Percentiles rank a stretch among this genome's conserved stretches.
Evolutionary conservation across 768 basidiomycete genomes (phyloP).

Genomic region (Lanmaoa rubissima): DNA sequence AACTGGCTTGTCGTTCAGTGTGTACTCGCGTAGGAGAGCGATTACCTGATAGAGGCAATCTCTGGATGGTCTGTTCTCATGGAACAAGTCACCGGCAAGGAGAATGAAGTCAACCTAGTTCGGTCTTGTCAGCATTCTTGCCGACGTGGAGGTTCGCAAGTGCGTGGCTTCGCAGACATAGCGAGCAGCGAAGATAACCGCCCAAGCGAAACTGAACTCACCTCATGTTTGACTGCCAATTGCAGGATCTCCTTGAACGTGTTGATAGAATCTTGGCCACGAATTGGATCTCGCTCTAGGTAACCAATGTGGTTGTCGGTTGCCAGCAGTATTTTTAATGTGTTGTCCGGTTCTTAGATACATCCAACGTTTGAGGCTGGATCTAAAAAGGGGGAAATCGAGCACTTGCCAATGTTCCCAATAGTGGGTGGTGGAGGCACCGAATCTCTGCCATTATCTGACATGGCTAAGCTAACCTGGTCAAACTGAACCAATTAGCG

Average conservation of each 20-base stretch:
- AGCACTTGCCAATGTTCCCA: slow-evolving; percentile 38
- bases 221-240: slow-evolving; percentile 84
- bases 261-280: slow-evolving; percentile 93
- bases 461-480: slow-evolving; percentile 19
- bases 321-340: slow-evolving; percentile 81
- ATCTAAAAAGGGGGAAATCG: neutral
- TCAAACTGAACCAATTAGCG: neutral
- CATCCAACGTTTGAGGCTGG: slow-evolving; percentile 1
- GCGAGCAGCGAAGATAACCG: neutral
- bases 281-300: slow-evolving; percentile 88
- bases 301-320: slow-evolving; percentile 98
- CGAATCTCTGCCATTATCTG: slow-evolving; percentile 26
- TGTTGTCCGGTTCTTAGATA: slow-evolving; percentile 56
- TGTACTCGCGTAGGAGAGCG: slow-evolving; percentile 87
- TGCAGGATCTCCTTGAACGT: slow-evolving; percentile 94
- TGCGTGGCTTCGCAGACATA: neutral
- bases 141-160: neutral
- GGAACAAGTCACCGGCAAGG: slow-evolving; percentile 94
- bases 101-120: slow-evolving; percentile 91
- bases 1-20: slow-evolving; percentile 85
- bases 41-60: slow-evolving; percentile 88
- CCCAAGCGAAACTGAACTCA: slow-evolving; percentile 38
- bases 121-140: slow-evolving; percentile 1
- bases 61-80: slow-evolving; percentile 93
- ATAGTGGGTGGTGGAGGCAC: slow-evolving; percentile 35